Percentiles rank a stretch among this genome's conserved stretches.
Evolutionary conservation across 2,329 filamentous ascomycete genomes (phyloP).

Genomic region (Pseudopyrenochaeta lycopersici): DNA sequence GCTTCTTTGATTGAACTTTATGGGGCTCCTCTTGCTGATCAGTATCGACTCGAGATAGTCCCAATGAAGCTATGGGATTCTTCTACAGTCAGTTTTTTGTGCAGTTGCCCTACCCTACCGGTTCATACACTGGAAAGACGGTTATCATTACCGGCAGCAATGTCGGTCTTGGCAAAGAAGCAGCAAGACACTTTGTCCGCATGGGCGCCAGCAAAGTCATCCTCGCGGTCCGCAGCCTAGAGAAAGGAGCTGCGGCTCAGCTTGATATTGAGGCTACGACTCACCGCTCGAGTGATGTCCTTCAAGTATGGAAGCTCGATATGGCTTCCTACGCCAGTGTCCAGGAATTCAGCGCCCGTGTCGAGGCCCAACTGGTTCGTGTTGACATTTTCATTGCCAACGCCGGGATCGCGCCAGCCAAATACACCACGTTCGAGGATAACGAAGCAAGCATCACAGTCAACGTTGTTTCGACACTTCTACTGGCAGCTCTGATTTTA

Average conservation of each 20-base stretch:
- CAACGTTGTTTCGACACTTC: slow-evolving; percentile 60
- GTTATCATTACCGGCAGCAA: slow-evolving; percentile 54
- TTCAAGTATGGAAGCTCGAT: slow-evolving; percentile 40
- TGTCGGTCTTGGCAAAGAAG: slow-evolving; percentile 43
- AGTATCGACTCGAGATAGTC: neutral
- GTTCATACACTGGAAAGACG: slow-evolving; percentile 40
- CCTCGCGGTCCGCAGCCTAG: slow-evolving; percentile 38
- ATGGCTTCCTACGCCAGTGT: slow-evolving; percentile 28
- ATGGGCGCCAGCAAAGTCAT: slow-evolving; percentile 35
- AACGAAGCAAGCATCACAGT: slow-evolving; percentile 59
- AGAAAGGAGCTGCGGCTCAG: slow-evolving; percentile 41
- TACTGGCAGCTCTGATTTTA: slow-evolving; percentile 59
- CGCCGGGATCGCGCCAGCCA: slow-evolving; percentile 36
- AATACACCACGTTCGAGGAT: slow-evolving; percentile 31
- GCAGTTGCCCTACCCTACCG: slow-evolving; percentile 28
- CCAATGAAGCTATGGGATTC: neutral
- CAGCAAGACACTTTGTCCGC: slow-evolving; percentile 36
- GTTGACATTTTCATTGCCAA: slow-evolving; percentile 46
- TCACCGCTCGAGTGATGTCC: slow-evolving; percentile 4
- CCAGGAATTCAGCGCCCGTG: slow-evolving; percentile 25
- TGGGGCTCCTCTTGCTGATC: neutral
- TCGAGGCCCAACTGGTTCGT: slow-evolving; percentile 24
- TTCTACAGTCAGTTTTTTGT: slow-evolving; percentile 52
- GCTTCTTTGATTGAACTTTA: neutral
- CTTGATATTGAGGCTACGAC: slow-evolving; percentile 26